Percentiles rank a stretch among this genome's conserved stretches.
Conservation (phyloP, 2,329 filamentous ascomycete species). For the Bipolaris sorokiniana region DNA sequence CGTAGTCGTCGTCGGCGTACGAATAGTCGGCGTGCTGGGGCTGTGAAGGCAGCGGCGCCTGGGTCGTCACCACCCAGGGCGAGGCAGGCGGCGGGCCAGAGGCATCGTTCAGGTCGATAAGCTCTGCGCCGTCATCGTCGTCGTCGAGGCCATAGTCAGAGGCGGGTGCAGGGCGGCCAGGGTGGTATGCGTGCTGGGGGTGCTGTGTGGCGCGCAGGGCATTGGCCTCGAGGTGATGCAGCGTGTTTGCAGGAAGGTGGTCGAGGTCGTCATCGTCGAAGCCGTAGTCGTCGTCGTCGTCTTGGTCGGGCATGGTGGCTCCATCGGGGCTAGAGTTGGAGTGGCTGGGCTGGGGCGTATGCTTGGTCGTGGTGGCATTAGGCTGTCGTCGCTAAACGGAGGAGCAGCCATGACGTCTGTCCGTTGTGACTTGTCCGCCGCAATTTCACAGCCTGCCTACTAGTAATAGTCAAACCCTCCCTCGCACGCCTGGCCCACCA, state of each 20-base stretch:
- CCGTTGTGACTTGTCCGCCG: slow-evolving; percentile 15
- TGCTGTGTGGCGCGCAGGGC: slow-evolving; percentile 51
- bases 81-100: slow-evolving; percentile 4
- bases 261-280: slow-evolving; percentile 55
- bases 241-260: slow-evolving; percentile 52
- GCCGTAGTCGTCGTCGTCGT: slow-evolving; percentile 56
- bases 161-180: slow-evolving; percentile 4
- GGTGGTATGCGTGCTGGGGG: slow-evolving; percentile 1
- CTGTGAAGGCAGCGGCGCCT: slow-evolving; percentile 12
- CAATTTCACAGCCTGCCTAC: slow-evolving; percentile 16
- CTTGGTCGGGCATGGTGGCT: slow-evolving; percentile 45
- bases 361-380: too few species aligned
- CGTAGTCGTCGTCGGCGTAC: slow-evolving; percentile 2
- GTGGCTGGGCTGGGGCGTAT: slow-evolving; percentile 2
- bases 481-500: slow-evolving; percentile 3
- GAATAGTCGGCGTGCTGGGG: slow-evolving; percentile 5
- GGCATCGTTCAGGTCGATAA: slow-evolving; percentile 54
- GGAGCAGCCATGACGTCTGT: slow-evolving; percentile 22
- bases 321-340: slow-evolving; percentile 8
- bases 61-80: neutral
- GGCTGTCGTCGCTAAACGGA: slow-evolving; percentile 3
- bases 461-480: slow-evolving; percentile 2
- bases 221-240: slow-evolving; percentile 54
- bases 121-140: slow-evolving; percentile 45
- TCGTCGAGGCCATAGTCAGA: slow-evolving; percentile 55